phyloP scores from a whole-genome alignment of 352 stramenopile genomes.

The Phytophthora palmivora region DNA sequence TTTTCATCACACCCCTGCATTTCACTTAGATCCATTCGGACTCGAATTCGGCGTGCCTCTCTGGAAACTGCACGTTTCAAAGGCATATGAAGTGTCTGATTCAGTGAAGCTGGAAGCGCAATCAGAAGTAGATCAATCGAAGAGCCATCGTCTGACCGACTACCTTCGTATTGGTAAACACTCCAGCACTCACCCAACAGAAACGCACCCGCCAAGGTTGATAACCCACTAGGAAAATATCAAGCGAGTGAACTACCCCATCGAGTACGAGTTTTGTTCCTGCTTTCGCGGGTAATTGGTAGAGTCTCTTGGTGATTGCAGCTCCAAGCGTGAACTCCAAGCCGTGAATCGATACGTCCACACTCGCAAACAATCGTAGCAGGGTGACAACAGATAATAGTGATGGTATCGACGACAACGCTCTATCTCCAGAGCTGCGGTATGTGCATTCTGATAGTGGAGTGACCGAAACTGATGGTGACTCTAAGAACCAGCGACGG shows the following conservation, averaged over 20 bases:
- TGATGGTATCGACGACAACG: not conserved
- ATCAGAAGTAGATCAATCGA: slow-evolving; percentile 5
- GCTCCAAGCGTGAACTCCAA: not conserved
- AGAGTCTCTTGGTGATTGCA: not conserved
- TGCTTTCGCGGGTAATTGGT: not conserved
- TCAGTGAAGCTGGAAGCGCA: not conserved
- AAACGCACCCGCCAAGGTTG: not conserved
- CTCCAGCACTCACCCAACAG: slow-evolving; percentile 1
- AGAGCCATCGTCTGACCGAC: slow-evolving; percentile 1
- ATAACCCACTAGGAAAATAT: slow-evolving; percentile 1
- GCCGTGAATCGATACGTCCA: slow-evolving; percentile 1
- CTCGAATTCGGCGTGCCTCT: not conserved
- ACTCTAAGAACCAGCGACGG: slow-evolving; percentile 3
- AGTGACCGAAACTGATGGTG: slow-evolving; percentile 1
- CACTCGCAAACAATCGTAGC: slow-evolving; percentile 4
- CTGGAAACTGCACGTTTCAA: not conserved
- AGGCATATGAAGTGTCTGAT: not conserved
- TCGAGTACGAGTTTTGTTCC: slow-evolving; percentile 1
- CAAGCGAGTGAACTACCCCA: not conserved
- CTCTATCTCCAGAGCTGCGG: not conserved
- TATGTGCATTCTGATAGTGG: not conserved
- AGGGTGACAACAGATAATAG: slow-evolving; percentile 1
- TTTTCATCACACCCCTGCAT: not conserved
- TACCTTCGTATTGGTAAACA: not conserved
- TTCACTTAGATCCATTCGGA: slow-evolving; percentile 1